Evolutionary conservation across 2,329 filamentous ascomycete species (phyloP).

Genomic region (Aspergillus spinulosporus): DNA sequence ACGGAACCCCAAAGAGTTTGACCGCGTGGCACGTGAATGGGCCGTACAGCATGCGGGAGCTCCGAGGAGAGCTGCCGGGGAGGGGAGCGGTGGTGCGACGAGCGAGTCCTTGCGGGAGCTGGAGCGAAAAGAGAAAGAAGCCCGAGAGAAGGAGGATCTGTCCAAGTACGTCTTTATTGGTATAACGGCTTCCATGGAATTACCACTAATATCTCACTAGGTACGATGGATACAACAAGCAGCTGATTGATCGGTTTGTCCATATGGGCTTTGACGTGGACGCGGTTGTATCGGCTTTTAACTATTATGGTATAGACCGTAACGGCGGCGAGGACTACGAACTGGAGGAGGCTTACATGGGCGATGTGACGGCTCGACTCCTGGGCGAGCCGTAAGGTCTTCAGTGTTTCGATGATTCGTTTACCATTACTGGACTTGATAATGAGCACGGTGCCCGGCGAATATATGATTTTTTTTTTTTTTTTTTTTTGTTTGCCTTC

Average conservation of each 20-base stretch:
- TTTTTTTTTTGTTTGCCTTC: background rate
- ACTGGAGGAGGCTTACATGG: slow-evolving; percentile 86
- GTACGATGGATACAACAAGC: slow-evolving; percentile 84
- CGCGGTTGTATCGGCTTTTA: slow-evolving; percentile 80
- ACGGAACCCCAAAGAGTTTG: slow-evolving; percentile 74
- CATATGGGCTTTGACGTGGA: slow-evolving; percentile 90
- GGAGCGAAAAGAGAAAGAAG: slow-evolving; percentile 54
- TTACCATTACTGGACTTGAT: slow-evolving; percentile 20
- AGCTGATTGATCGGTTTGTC: slow-evolving; percentile 79
- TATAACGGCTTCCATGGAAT: background rate
- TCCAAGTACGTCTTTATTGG: slow-evolving; percentile 46
- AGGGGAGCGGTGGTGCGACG: slow-evolving; percentile 54
- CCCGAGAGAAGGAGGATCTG: slow-evolving; percentile 58
- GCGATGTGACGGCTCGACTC: slow-evolving; percentile 81
- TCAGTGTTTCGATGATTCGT: slow-evolving; percentile 3
- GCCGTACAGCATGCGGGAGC: slow-evolving; percentile 80
- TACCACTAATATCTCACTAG: slow-evolving; percentile 49
- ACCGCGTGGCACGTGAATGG: slow-evolving; percentile 84
- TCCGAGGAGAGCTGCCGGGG: slow-evolving; percentile 57
- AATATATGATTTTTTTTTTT: slow-evolving; percentile 19
- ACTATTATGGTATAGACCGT: slow-evolving; percentile 75
- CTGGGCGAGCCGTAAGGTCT: slow-evolving; percentile 65
- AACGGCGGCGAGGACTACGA: slow-evolving; percentile 78
- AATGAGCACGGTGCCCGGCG: slow-evolving; percentile 36
- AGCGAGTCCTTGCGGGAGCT: slow-evolving; percentile 57